phyloP scores from a whole-genome alignment of 2,329 filamentous ascomycete species.

The Fusarium nelsonii region DNA sequence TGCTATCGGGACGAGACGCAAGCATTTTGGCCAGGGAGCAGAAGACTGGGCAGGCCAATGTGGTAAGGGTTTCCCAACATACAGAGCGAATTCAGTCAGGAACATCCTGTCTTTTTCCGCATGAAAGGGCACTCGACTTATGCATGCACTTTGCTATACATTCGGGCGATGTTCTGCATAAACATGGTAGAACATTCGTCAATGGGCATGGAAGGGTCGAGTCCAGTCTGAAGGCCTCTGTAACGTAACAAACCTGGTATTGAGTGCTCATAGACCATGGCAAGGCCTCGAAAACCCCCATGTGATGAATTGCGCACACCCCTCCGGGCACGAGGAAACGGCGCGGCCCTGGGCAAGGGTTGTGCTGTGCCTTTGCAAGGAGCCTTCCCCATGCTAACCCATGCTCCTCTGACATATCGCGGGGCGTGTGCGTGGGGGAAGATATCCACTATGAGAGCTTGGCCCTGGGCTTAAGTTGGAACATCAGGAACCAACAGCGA shows the following conservation, averaged over 20 bases:
- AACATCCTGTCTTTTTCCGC: neutral
- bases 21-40: constrained; percentile 13
- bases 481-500: constrained; percentile 5
- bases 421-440: constrained; percentile 39
- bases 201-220: neutral
- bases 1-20: constrained; percentile 18
- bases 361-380: constrained; percentile 10
- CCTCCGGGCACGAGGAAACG: constrained; percentile 8
- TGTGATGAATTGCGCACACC: constrained; percentile 27
- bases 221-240: neutral
- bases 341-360: constrained; percentile 24
- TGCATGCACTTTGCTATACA: constrained; percentile 5
- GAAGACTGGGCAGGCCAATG: neutral
- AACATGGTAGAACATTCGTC: neutral
- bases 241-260: constrained; percentile 27
- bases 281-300: constrained; percentile 11
- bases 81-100: neutral
- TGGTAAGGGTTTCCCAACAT: neutral
- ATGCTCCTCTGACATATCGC: constrained; percentile 38
- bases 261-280: constrained; percentile 12
- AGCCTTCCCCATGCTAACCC: constrained; percentile 36
- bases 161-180: constrained; percentile 14
- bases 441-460: constrained; percentile 21
- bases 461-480: constrained; percentile 14
- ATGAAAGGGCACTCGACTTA: neutral